A percentile compares a stretch with the other conserved stretches of the same genome.
Conservation (phyloP, 768 basidiomycete genomes). For the Leccinum truebloodii region DNA sequence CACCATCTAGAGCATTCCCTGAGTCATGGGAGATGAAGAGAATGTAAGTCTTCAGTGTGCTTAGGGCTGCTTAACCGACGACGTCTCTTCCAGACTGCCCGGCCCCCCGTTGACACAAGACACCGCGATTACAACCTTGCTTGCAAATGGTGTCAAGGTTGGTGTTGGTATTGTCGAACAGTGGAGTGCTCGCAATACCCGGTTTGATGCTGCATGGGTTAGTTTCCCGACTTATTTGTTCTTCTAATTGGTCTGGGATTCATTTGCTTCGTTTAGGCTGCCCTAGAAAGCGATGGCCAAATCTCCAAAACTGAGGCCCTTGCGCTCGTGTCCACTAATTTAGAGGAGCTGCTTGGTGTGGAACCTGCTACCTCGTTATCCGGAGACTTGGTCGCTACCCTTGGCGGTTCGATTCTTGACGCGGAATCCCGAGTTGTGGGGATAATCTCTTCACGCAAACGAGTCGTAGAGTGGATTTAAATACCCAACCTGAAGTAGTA, state of each 20-base stretch:
- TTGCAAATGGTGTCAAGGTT: slow-evolving; percentile 69
- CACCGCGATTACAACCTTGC: slow-evolving; percentile 59
- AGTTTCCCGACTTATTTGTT: slow-evolving; percentile 26
- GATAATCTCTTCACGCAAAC: slow-evolving; percentile 49
- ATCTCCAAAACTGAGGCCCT: slow-evolving; percentile 51
- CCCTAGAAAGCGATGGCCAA: slow-evolving; percentile 38
- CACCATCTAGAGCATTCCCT: slow-evolving; percentile 73
- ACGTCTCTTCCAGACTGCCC: slow-evolving; percentile 25
- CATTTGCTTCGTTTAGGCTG: slow-evolving; percentile 32
- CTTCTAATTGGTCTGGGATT: neutral
- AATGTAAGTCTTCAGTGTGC: slow-evolving; percentile 23
- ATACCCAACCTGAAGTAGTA: slow-evolving; percentile 9
- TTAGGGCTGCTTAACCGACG: slow-evolving; percentile 7
- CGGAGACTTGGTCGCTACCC: slow-evolving; percentile 58
- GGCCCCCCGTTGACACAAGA: slow-evolving; percentile 38
- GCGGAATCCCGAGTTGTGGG: slow-evolving; percentile 50
- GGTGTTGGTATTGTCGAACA: slow-evolving; percentile 65
- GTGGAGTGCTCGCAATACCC: slow-evolving; percentile 74
- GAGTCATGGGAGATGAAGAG: slow-evolving; percentile 60
- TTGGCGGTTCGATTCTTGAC: slow-evolving; percentile 54
- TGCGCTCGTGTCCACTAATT: slow-evolving; percentile 52
- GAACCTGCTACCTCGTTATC: slow-evolving; percentile 14
- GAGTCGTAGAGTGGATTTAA: slow-evolving; percentile 52
- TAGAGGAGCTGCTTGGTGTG: slow-evolving; percentile 47
- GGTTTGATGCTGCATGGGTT: slow-evolving; percentile 85